Evolutionary conservation across 2,329 filamentous ascomycete genomes (phyloP).

Genomic region (Pseudogymnoascus sp.): DNA sequence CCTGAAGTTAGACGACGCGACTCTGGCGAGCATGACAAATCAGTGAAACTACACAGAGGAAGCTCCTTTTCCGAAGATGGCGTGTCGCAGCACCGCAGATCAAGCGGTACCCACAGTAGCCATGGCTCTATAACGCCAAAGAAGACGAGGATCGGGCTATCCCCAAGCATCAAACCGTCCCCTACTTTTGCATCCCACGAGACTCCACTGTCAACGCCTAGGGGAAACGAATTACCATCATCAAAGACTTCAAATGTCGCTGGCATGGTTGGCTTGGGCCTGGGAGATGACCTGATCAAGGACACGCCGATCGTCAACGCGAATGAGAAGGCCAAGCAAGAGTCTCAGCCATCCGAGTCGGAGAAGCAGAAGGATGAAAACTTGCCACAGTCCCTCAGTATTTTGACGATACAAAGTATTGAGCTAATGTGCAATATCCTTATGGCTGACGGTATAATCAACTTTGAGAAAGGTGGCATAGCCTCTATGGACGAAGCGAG

Average conservation of each 20-base stretch:
- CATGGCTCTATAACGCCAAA: neutral
- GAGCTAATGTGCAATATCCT: neutral
- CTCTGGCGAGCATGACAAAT: neutral
- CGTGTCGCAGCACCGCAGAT: neutral
- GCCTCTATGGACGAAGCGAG: neutral
- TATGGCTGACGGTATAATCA: neutral
- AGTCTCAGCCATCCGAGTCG: neutral
- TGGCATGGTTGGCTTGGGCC: neutral
- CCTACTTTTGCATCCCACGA: neutral
- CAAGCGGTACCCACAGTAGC: neutral
- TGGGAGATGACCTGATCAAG: neutral
- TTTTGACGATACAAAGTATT: neutral
- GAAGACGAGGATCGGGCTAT: neutral
- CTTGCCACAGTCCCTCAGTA: neutral
- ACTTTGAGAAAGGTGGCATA: neutral
- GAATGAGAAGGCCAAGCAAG: neutral
- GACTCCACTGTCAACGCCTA: neutral
- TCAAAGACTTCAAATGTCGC: neutral
- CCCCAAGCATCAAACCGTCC: neutral
- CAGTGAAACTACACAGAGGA: neutral
- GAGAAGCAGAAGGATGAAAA: neutral
- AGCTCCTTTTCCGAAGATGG: slow-evolving; percentile 1
- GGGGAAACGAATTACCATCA: neutral
- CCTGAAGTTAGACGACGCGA: slow-evolving; percentile 2
- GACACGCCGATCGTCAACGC: neutral